phyloP scores from a whole-genome alignment of 2,329 filamentous ascomycete species.

The Trichoderma sp. region DNA sequence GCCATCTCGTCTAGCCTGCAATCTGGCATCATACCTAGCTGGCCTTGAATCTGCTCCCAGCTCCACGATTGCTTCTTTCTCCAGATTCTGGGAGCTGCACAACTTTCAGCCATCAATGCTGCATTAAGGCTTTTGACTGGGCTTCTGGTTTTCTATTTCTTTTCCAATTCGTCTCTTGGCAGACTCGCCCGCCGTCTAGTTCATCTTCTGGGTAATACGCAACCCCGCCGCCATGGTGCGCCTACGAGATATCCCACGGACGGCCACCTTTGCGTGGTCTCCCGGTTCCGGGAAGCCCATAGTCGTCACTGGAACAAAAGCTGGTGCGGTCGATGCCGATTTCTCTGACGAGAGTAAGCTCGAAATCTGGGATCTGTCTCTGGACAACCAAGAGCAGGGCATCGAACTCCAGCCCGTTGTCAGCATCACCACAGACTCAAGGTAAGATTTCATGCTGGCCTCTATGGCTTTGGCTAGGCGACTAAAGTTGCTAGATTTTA shows the following conservation, averaged over 20 bases:
- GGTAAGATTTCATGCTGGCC: too few relatives aligned
- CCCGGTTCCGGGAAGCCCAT: constrained; percentile 76
- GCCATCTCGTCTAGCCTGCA: constrained; percentile 40
- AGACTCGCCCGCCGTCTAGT: constrained; percentile 3
- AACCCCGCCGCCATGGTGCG: constrained; percentile 73
- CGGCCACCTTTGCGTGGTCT: constrained; percentile 96
- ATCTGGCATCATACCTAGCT: constrained; percentile 46
- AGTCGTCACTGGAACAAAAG: constrained; percentile 89
- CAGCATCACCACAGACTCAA: constrained; percentile 84
- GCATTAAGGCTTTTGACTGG: constrained; percentile 19
- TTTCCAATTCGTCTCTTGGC: constrained; percentile 20
- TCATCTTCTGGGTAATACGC: constrained; percentile 28
- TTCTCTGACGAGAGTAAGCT: constrained; percentile 97
- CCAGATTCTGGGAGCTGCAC: constrained; percentile 23
- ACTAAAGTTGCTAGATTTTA: constrained; percentile 69
- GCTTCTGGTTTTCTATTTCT: constrained; percentile 4
- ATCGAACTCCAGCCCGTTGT: constrained; percentile 84
- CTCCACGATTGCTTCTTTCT: constrained; percentile 25
- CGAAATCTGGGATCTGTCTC: constrained; percentile 90
- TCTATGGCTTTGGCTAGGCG: not conserved
- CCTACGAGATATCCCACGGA: constrained; percentile 93
- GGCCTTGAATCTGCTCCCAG: constrained; percentile 23
- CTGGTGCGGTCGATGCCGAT: constrained; percentile 92
- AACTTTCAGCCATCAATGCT: constrained; percentile 23
- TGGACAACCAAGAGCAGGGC: constrained; percentile 74